Base-by-base conservation (phyloP, 768 basidiomycete genomes). In the Pholiota molesta region DNA sequence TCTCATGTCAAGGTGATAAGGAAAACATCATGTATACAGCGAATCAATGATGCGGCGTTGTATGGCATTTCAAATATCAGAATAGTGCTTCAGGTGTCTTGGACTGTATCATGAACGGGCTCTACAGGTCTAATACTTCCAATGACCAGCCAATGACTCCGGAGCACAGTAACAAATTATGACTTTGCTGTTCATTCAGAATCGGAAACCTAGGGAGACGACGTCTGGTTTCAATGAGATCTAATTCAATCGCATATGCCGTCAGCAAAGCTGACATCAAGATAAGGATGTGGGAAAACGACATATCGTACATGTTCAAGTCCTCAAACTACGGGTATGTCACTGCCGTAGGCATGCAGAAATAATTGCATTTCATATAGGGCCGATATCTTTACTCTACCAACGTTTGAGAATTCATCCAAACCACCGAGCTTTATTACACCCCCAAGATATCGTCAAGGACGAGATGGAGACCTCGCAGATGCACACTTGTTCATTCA, bases 1-100 rank as follows among this genome's bases (percentile, higher is more conserved):
- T 56, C 55, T 19, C 55, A 56, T 56, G 55, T 56, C 55, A 21
- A 14, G 40, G 55, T 40, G 55, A 29, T 56, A 56, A 56, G 39
- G 55, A 42, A 56, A 23, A 44, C 55, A 56, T 56, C 55, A 42
- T 56, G 21, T 40, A 56, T 26, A 56, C 55, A 29, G 55, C 39
- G 31, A 42, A 56, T 56, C 55, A 56, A 19, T 56, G 55, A 56
- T 56, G 26, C 26, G 55, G 29, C 28, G 13, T 35, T 28, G 28
- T n/a, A 2, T 5, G 31, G 23, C 21, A 49, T 19, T 49, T 49
- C 53, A 39, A 37, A 37, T 19, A 39, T 54, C 52, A 29, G 11
- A 31, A 52, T n/a, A n/a, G n/a, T n/a, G n/a, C 26, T 26, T 26
- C 26, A 26, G 26, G 26, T n/a, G 40, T 35, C 16, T 42, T 16